phyloP scores from a whole-genome alignment of 495 filamentous ascomycete species.

The Poronia punctata region DNA sequence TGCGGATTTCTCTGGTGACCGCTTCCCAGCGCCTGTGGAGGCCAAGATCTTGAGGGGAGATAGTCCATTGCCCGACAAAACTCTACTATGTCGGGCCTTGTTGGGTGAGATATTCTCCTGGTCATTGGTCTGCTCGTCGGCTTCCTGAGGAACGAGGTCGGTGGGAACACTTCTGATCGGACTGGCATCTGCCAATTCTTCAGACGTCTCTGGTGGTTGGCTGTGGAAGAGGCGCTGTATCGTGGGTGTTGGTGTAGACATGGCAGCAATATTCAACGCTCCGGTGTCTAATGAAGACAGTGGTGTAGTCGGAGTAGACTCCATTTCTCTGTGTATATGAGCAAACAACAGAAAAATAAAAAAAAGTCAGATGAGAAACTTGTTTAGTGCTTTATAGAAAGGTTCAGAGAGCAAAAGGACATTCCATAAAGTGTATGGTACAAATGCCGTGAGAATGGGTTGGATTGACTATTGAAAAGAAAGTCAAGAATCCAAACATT shows the following conservation, averaged over 20 bases:
- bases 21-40: constrained; percentile 20
- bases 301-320: constrained; percentile 6
- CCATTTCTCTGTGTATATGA: constrained; percentile 6
- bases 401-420: no score
- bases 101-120: constrained; percentile 28
- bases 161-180: background rate
- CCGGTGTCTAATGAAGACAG: background rate
- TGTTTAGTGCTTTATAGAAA: no score
- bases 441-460: no score
- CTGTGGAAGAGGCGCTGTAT: constrained; percentile 2
- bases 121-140: constrained; percentile 19
- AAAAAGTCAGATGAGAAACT: no score
- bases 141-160: constrained; percentile 17
- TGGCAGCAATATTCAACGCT: background rate
- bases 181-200: background rate
- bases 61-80: constrained; percentile 41
- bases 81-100: constrained; percentile 37
- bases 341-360: no score
- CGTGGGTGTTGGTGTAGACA: constrained; percentile 1
- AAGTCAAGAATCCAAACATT: no score
- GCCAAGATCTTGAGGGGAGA: constrained; percentile 43
- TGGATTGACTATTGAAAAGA: no score
- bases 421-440: no score
- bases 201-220: background rate
- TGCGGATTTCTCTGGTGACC: constrained; percentile 17